Conservation (phyloP, 768 basidiomycete genomes). For the Leucocoprinus sp. region DNA sequence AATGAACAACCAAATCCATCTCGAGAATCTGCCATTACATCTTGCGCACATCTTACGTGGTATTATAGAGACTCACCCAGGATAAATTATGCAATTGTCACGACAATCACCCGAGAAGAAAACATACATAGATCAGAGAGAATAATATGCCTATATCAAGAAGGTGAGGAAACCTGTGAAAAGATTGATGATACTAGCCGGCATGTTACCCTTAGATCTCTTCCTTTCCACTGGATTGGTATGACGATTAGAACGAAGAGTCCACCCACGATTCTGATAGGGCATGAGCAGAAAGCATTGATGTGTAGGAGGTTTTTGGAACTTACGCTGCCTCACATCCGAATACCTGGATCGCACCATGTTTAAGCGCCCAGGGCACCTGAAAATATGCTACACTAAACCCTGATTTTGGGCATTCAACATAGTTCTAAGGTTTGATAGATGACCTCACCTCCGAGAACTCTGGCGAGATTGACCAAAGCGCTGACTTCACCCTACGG, state of each 20-base stretch:
- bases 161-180: too few species aligned
- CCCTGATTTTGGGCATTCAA: conserved; percentile 24
- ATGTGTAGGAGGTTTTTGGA: too few species aligned
- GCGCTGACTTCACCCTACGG: conserved; percentile 50
- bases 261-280: conserved; percentile 7
- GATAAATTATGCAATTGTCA: too few species aligned
- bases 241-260: conserved; percentile 9
- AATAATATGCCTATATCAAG: too few species aligned
- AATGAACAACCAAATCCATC: too few species aligned
- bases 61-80: too few species aligned
- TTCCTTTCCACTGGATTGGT: neutral
- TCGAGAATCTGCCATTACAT: too few species aligned
- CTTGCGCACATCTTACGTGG: too few species aligned
- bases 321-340: conserved; percentile 56
- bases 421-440: neutral
- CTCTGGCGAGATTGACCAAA: conserved; percentile 48
- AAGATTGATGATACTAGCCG: too few species aligned
- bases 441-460: conserved; percentile 34
- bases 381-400: conserved; percentile 64
- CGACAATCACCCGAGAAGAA: too few species aligned
- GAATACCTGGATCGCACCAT: conserved; percentile 55
- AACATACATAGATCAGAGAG: too few species aligned
- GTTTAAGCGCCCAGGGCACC: conserved; percentile 52
- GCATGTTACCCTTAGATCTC: neutral
- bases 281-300: neutral